Evolutionary conservation across 1,284 basidiomycete species (phyloP).

Genomic region (Boletus mariae): DNA sequence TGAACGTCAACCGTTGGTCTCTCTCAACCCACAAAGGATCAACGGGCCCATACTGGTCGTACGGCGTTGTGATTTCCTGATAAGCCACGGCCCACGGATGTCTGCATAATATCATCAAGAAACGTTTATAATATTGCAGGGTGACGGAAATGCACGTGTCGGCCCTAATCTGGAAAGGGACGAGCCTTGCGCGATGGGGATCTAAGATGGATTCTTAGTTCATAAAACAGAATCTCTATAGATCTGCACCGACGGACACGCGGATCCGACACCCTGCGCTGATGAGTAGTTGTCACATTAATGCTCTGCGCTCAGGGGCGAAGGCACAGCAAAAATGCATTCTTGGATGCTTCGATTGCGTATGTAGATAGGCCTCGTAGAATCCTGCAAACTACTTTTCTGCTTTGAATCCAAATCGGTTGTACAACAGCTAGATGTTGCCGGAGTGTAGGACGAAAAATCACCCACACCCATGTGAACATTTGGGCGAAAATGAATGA

Average conservation of each 20-base stretch:
- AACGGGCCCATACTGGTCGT: too few species aligned
- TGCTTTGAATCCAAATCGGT: constrained; percentile 79
- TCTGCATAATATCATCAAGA: too few species aligned
- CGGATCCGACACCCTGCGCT: background rate
- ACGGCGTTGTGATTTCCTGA: too few species aligned
- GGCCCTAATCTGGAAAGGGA: background rate
- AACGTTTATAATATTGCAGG: too few species aligned
- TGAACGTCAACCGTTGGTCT: too few species aligned
- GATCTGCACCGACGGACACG: background rate
- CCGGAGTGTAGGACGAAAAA: background rate
- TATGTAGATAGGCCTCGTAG: constrained; percentile 69
- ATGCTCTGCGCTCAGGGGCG: constrained; percentile 6
- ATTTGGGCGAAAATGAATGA: background rate
- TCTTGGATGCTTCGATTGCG: constrained; percentile 67
- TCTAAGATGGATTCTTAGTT: background rate
- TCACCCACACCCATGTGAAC: background rate
- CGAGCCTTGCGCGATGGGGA: background rate
- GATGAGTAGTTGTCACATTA: too few species aligned
- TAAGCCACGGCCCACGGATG: too few species aligned
- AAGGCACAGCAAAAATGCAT: constrained; percentile 65
- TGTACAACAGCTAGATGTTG: constrained; percentile 57
- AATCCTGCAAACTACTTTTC: constrained; percentile 69
- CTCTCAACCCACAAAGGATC: too few species aligned
- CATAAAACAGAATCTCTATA: background rate
- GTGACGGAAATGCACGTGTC: too few species aligned